Base-by-base conservation (phyloP, 1,284 basidiomycete genomes). In the Cryptococcus sp. region DNA sequence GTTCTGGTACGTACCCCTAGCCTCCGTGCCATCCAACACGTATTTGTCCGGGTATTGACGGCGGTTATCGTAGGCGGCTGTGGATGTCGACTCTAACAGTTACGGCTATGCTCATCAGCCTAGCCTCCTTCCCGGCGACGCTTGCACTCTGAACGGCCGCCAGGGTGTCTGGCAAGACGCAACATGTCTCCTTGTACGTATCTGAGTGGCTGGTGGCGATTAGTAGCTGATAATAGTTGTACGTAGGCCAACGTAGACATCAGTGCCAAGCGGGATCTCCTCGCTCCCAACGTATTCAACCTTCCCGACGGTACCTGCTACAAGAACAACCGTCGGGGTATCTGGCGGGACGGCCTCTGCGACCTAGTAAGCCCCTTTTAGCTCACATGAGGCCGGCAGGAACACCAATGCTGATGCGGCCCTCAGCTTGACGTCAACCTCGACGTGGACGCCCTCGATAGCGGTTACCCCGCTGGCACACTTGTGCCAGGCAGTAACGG, bases 101-200 rank as follows among this genome's bases (percentile, higher is more conserved):
- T 19, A 45, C 42, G 42, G n/a, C 42, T 45, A 45, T 45, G 42
- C 42, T n/a, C 42, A 45, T n/a, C 42, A 45, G 30, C 30, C 30
- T 10, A 13, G 8, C 16, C 42, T n/a, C 42, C n/a, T 45, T 22
- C n/a, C n/a, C 15, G 42, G 42, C 1, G 42, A 45, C 5, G 42
- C 42, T 45, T 45, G 42, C 22, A 22, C 7, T 6, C 42, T 45
- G 1, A 22, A 45, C 3, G 42, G 42, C 15, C 42, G 42, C 42
- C n/a, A n/a, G n/a, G 42, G 67, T 20, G 27, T 62, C 45, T 55
- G 66, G 38, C 57, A 60, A 40, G 63, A 66, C 45, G 55, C 59
- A 4, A 20, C 54, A 8, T 68, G 67, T 52, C 47, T 55, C 19
- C 41, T 63, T 4, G 62, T 68, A 19, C 51, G 62, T 61, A 11